Conservation (phyloP, 2,329 filamentous ascomycete species). For the Anisogramma anomala region DNA sequence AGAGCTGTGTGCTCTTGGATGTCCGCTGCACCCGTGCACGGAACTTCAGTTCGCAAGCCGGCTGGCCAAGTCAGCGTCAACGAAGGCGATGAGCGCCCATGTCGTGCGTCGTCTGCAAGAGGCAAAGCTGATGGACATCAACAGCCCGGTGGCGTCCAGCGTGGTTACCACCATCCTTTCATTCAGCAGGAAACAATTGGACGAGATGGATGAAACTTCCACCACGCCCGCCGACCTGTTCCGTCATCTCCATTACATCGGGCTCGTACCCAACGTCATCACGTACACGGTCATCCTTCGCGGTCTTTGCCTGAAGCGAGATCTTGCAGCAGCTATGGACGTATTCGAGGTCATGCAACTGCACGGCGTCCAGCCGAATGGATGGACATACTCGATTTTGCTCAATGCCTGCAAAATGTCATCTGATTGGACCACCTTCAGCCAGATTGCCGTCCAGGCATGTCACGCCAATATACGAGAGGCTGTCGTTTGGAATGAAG, state of each 20-base stretch:
- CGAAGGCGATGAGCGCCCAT: slow-evolving; percentile 32
- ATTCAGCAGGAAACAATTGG: slow-evolving; percentile 22
- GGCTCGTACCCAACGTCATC: slow-evolving; percentile 50
- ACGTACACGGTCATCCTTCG: slow-evolving; percentile 58
- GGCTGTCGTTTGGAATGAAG: slow-evolving; percentile 36
- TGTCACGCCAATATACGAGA: slow-evolving; percentile 35
- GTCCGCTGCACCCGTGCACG: slow-evolving; percentile 31
- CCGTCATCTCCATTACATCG: slow-evolving; percentile 44
- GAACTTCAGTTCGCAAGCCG: slow-evolving; percentile 35
- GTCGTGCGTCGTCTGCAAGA: slow-evolving; percentile 29
- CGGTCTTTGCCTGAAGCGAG: slow-evolving; percentile 55
- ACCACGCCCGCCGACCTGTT: slow-evolving; percentile 43
- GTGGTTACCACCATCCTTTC: slow-evolving; percentile 49
- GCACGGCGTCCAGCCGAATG: slow-evolving; percentile 50
- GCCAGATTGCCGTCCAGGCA: slow-evolving; percentile 42
- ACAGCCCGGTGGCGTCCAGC: slow-evolving; percentile 35
- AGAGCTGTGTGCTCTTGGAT: slow-evolving; percentile 21
- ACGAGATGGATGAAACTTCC: slow-evolving; percentile 20
- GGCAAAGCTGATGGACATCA: slow-evolving; percentile 31
- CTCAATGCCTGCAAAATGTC: slow-evolving; percentile 57
- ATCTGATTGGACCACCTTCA: slow-evolving; percentile 41
- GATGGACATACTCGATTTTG: slow-evolving; percentile 55
- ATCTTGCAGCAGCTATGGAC: slow-evolving; percentile 50
- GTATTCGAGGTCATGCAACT: slow-evolving; percentile 52
- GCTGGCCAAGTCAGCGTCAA: slow-evolving; percentile 28